A percentile compares a stretch with the other conserved stretches of the same genome.
Conservation (phyloP, 2,329 filamentous ascomycete genomes). For the Penicillium sclerotigenum region DNA sequence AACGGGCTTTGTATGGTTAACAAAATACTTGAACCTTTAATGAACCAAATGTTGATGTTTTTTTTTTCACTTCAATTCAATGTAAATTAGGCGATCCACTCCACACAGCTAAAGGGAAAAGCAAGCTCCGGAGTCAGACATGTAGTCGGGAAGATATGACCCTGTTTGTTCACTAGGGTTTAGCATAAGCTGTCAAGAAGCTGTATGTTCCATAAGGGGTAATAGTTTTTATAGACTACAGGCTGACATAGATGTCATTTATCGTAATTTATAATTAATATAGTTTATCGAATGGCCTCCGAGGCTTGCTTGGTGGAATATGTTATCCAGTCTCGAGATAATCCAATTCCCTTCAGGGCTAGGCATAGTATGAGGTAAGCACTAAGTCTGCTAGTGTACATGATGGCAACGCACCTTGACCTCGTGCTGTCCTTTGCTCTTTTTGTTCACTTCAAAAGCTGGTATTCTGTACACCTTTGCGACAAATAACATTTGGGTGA, state of each 20-base stretch:
- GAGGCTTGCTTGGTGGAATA: background rate
- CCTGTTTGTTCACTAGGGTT: background rate
- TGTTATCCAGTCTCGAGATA: background rate
- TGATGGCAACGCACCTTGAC: background rate
- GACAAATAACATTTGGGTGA: background rate
- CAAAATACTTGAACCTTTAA: background rate
- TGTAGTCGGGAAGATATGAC: background rate
- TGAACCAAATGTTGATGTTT: background rate
- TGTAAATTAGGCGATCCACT: background rate
- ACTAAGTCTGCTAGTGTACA: background rate
- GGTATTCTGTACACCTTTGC: background rate
- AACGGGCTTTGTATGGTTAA: background rate
- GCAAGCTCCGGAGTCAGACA: background rate
- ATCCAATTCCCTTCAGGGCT: background rate
- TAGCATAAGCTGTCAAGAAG: too few relatives aligned
- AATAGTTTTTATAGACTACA: too few relatives aligned
- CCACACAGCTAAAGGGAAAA: background rate
- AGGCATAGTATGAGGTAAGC: background rate
- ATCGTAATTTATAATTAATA: background rate
- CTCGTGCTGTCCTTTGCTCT: background rate
- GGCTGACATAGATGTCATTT: too few relatives aligned
- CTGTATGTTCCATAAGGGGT: too few relatives aligned
- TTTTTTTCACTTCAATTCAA: background rate
- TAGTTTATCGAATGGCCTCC: background rate
- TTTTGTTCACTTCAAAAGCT: background rate